Evolutionary conservation across 306 rosid genomes (phyloP).

Genomic region (Senna tora): DNA sequence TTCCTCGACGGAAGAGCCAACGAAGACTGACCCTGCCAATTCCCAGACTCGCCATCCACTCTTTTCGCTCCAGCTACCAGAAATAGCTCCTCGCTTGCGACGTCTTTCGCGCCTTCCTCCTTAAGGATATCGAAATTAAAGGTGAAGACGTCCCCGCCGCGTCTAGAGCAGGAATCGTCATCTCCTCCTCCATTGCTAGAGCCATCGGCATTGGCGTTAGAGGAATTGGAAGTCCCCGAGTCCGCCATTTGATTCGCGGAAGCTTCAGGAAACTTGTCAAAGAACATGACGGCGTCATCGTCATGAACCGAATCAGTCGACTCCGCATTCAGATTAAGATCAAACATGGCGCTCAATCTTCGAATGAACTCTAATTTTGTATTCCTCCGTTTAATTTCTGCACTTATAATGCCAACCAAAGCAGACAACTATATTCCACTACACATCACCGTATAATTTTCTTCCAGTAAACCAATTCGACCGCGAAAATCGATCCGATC

Average conservation of each 20-base stretch:
- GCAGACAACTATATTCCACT: constrained; percentile 30
- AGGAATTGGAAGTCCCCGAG: constrained; percentile 94
- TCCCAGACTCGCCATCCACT: constrained; percentile 41
- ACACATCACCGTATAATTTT: constrained; percentile 39
- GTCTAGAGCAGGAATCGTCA: constrained; percentile 86
- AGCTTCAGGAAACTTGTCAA: constrained; percentile 59
- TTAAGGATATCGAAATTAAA: constrained; percentile 83
- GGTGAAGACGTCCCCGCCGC: constrained; percentile 67
- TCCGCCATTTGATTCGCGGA: constrained; percentile 69
- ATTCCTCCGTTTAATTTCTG: neutral
- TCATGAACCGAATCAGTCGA: constrained; percentile 51
- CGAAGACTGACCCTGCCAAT: constrained; percentile 56
- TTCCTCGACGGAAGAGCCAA: constrained; percentile 56
- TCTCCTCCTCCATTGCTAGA: constrained; percentile 72
- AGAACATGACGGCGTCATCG: constrained; percentile 45
- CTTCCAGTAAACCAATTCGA: constrained; percentile 19
- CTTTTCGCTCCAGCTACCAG: constrained; percentile 47
- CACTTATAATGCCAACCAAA: neutral
- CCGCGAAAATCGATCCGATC: constrained; percentile 32
- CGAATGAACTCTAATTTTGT: constrained; percentile 34
- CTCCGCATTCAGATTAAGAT: constrained; percentile 79
- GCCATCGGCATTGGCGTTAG: constrained; percentile 90
- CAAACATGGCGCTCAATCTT: constrained; percentile 61
- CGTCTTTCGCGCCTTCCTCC: constrained; percentile 52
- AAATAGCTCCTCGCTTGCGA: constrained; percentile 68